Evolutionary conservation across 768 basidiomycete genomes (phyloP).

Genomic region (Boletus eberwhitei): DNA sequence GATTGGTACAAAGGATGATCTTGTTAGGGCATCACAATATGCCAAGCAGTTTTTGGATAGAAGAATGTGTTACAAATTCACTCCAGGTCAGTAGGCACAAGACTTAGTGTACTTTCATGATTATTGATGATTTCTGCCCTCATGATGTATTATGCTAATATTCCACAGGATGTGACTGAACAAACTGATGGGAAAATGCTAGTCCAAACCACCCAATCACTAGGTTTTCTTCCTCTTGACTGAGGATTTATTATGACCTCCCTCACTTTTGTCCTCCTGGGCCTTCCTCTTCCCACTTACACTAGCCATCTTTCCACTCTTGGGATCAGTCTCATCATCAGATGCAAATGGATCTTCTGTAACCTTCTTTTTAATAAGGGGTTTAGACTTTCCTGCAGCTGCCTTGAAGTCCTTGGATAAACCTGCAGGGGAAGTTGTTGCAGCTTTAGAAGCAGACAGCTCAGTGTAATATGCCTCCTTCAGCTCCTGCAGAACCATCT

Average conservation of each 20-base stretch:
- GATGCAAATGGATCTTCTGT: constrained; percentile 53
- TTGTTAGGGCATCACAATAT: constrained; percentile 1
- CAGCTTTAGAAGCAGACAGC: constrained; percentile 33
- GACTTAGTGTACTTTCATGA: background rate
- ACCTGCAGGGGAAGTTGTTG: constrained; percentile 17
- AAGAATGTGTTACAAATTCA: background rate
- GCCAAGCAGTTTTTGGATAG: constrained; percentile 13
- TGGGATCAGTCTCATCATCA: constrained; percentile 35
- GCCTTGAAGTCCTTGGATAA: constrained; percentile 19
- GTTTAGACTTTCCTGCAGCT: constrained; percentile 35
- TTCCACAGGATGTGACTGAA: background rate
- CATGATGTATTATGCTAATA: too few species aligned
- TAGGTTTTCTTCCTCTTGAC: constrained; percentile 38
- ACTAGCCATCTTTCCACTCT: constrained; percentile 14
- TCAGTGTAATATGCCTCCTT: constrained; percentile 61
- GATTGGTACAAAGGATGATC: background rate
- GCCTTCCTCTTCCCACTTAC: constrained; percentile 8
- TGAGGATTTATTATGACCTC: constrained; percentile 25
- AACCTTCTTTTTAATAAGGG: constrained; percentile 45
- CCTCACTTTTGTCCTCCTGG: constrained; percentile 30
- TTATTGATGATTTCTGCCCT: background rate
- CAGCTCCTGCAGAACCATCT: constrained; percentile 42
- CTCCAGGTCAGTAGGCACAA: background rate
- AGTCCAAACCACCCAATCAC: background rate
- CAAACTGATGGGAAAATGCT: too few species aligned